Evolutionary conservation across 768 basidiomycete genomes (phyloP).

Genomic region (Boletus speciosus): DNA sequence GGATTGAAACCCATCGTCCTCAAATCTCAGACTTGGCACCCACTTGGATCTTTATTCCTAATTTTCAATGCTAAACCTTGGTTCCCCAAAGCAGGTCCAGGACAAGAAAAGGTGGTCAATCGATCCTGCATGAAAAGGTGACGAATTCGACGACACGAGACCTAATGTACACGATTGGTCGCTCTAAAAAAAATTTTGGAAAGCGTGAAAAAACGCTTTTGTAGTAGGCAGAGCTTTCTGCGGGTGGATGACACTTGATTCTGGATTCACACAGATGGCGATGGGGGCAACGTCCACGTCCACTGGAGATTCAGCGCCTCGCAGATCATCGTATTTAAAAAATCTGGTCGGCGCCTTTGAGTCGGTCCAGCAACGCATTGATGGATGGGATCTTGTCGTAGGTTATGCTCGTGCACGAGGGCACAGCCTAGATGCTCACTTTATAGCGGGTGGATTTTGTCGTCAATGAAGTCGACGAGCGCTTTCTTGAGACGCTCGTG

Average conservation of each 20-base stretch:
- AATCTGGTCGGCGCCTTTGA: constrained; percentile 1
- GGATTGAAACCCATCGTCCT: neutral
- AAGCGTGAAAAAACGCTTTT: too few relatives aligned
- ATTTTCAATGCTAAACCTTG: neutral
- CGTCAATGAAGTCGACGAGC: constrained; percentile 13
- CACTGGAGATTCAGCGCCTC: neutral
- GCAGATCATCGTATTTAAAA: neutral
- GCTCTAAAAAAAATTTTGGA: too few relatives aligned
- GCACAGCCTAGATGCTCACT: constrained; percentile 37
- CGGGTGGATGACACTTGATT: too few relatives aligned
- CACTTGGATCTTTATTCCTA: neutral
- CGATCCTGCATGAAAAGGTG: neutral
- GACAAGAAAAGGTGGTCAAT: neutral
- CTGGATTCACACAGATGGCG: too few relatives aligned
- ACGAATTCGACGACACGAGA: neutral
- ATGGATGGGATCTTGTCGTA: neutral
- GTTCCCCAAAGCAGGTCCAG: neutral
- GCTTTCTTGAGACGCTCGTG: neutral
- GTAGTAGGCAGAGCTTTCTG: too few relatives aligned
- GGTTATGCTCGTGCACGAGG: constrained; percentile 7
- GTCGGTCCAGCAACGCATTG: neutral
- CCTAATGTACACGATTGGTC: neutral
- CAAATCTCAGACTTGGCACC: neutral
- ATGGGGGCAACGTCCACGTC: neutral
- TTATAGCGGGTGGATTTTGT: constrained; percentile 20